Evolutionary conservation across 176 grass and related monocot species (phyloP), one percentile per base, ranked within the genome.

Genomic region (Miscanthus lutarioriparius): DNA sequence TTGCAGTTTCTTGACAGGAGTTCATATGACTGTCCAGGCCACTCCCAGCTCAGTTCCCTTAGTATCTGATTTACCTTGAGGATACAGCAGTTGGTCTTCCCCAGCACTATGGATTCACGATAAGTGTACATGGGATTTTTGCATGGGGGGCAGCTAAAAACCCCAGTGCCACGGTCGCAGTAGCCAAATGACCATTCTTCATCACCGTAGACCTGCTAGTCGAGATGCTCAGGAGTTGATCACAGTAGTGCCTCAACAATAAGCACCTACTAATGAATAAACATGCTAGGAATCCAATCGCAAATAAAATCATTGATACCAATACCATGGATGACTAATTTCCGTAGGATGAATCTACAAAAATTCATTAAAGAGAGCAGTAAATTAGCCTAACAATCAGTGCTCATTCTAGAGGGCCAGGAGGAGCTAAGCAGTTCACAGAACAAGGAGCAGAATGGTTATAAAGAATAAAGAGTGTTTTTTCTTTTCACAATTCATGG

Each of bases 171-270:
- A 70, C 87, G 76, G 39, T 93, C 78, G 13, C 91, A 90, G 58
- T 78, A 90, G 13, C 84, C 80, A 81, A 93, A 93, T 5, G 88
- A 93, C 91, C 87, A 90, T 87, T 92, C 91, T 70, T 90, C 87
- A 16, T 92, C 85, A 8, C 85, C 91, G 5, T 93, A 93, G 0
- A 90, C 85, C 91, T 93, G 85, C 44, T 19, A 15, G 20, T 54
- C 10, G 22, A 43, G 30, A 30, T 22, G 26, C 6, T 13, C 41
- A 53, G 9, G 13, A 39, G 20, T n/a, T 1, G 63, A 64, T 37
- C 26, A 75, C 44, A 13, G n/a, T 6, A 32, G 9, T 54, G 8
- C 1, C 17, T 33, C 40, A 38, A 68, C 17, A 45, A 10, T 16
- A 53, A 58, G 28, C 62, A 85, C n/a, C 10, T 4, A 41, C 19